Percentiles rank a stretch among this genome's conserved stretches.
phyloP scores from a whole-genome alignment of 352 stramenopile genomes.

The Phytopythium helicoides region DNA sequence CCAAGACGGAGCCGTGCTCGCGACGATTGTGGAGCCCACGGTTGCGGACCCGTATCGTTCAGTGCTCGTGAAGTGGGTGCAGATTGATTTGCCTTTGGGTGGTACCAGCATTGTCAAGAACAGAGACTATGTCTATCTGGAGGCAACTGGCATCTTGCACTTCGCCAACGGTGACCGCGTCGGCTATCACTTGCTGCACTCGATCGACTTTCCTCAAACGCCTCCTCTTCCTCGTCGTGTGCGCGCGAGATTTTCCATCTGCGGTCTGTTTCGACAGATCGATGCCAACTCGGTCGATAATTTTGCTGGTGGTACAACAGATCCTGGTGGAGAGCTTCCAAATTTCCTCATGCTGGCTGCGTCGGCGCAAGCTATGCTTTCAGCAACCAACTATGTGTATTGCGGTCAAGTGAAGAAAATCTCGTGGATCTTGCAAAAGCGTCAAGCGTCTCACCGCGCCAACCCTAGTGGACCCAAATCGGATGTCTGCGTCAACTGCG shows the following conservation, averaged over 20 bases:
- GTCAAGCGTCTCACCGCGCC: constrained; percentile 9
- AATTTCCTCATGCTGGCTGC: constrained; percentile 19
- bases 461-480: constrained; percentile 16
- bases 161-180: constrained; percentile 20
- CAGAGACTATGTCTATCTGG: no score
- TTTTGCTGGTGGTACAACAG: no score
- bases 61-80: no score
- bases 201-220: constrained; percentile 6
- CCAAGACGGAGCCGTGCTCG: no score
- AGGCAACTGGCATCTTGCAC: constrained; percentile 36
- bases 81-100: no score
- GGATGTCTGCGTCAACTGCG: constrained; percentile 24
- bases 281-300: no score
- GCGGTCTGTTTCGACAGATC: constrained; percentile 51
- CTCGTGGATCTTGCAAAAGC: constrained; percentile 20
- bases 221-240: constrained; percentile 21
- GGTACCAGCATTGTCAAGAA: no score
- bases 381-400: constrained; percentile 27
- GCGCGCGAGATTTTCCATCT: constrained; percentile 48
- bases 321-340: no score
- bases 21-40: no score
- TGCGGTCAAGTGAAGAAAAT: constrained; percentile 42
- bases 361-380: constrained; percentile 17
- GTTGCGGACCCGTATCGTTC: constrained; percentile 48
- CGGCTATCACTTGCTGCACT: constrained; percentile 22